A percentile compares a stretch with the other conserved stretches of the same genome.
Evolutionary conservation across 148 eudicot species (phyloP).

Genomic region (Agrostemma githago): DNA sequence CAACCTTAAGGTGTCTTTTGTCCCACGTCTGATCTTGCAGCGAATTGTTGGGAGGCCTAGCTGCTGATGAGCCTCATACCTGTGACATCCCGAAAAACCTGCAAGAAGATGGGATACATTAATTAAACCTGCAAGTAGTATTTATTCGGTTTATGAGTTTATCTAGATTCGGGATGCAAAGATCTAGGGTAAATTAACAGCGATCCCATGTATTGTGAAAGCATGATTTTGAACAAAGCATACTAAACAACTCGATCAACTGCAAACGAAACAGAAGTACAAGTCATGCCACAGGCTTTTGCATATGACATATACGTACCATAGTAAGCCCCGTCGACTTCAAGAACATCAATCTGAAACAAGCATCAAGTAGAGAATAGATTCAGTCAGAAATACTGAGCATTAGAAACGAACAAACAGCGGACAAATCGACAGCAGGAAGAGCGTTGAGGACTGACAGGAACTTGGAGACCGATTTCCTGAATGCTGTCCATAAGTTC

Average conservation of each 20-base stretch:
- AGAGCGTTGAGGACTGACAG: slow-evolving; percentile 39
- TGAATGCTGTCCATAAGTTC: slow-evolving; percentile 89
- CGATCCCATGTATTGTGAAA: neutral
- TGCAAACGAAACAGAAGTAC: neutral
- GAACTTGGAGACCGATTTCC: slow-evolving; percentile 93
- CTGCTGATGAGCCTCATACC: slow-evolving; percentile 94
- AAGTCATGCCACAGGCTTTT: neutral
- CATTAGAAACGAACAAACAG: too few relatives aligned
- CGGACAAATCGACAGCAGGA: neutral
- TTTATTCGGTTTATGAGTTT: too few relatives aligned
- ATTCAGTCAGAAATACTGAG: neutral
- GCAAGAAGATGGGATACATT: neutral
- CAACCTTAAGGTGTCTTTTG: slow-evolving; percentile 93
- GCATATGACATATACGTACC: slow-evolving; percentile 37
- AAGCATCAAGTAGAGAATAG: neutral
- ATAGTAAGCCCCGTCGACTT: slow-evolving; percentile 89
- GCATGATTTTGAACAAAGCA: neutral
- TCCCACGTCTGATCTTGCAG: slow-evolving; percentile 87
- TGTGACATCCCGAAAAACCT: slow-evolving; percentile 99
- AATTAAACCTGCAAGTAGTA: neutral
- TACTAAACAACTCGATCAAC: neutral
- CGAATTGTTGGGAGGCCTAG: slow-evolving; percentile 95
- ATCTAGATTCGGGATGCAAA: too few relatives aligned
- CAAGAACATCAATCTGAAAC: slow-evolving; percentile 95
- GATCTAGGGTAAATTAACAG: neutral